These are phyloP conservation scores for Rubia tinctorum DNA, from an alignment of 305 asterid species.

Conservation along the genomic window DNA sequence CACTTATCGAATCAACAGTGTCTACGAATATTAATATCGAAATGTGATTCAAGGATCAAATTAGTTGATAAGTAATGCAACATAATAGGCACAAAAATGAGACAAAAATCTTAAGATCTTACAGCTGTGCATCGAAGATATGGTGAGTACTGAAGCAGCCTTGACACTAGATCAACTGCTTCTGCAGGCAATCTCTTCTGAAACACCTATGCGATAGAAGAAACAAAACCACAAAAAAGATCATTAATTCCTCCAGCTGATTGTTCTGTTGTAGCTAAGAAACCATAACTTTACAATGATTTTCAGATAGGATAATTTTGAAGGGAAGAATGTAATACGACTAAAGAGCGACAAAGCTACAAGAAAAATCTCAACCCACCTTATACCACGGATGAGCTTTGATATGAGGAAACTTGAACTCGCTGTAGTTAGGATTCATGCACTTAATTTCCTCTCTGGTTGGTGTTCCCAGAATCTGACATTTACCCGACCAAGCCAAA, in stretches of 20 bases:
- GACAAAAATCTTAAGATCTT: slow-evolving; percentile 23
- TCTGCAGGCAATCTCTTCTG: slow-evolving; percentile 73
- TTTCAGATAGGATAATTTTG: not conserved
- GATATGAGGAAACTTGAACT: slow-evolving; percentile 91
- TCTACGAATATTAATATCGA: not conserved
- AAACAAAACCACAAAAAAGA: slow-evolving; percentile 12
- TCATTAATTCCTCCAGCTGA: slow-evolving; percentile 8
- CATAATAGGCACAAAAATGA: not conserved
- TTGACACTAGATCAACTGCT: slow-evolving; percentile 87
- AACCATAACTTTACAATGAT: not conserved
- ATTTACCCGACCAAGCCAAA: slow-evolving; percentile 11
- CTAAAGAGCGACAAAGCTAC: not conserved
- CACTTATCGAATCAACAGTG: not conserved
- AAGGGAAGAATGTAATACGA: not conserved
- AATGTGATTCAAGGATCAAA: not conserved
- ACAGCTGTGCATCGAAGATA: slow-evolving; percentile 88
- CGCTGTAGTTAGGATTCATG: slow-evolving; percentile 96
- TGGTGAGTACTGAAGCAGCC: slow-evolving; percentile 93
- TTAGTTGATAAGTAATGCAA: not conserved
- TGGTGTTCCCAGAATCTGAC: slow-evolving; percentile 89
- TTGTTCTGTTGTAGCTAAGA: not conserved
- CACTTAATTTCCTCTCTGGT: slow-evolving; percentile 97
- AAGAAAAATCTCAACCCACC: slow-evolving; percentile 43
- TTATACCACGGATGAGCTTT: slow-evolving; percentile 99
- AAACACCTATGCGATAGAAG: slow-evolving; percentile 47